These are phyloP conservation scores for Endogone sp. DNA, from an alignment of 192 early-diverging fungal genomes.

Conservation along the genomic window DNA sequence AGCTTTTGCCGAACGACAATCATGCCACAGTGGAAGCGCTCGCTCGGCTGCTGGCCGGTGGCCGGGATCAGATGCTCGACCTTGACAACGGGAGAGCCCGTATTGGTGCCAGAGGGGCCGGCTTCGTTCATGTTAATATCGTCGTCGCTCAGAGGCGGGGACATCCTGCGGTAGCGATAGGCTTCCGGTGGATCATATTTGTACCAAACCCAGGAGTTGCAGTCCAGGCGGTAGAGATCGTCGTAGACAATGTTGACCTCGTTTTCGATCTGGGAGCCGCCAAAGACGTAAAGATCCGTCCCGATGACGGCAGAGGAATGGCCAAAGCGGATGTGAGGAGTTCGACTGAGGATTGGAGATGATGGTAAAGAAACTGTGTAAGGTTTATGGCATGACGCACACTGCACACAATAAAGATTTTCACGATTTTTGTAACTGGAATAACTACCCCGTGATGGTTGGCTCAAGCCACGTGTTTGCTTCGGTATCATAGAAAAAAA, in stretches of 20 bases:
- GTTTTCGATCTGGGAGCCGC: constrained; percentile 25
- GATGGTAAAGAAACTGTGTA: not conserved
- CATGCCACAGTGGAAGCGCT: constrained; percentile 25
- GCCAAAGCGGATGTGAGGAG: constrained; percentile 29
- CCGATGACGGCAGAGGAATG: constrained; percentile 17
- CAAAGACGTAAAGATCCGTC: constrained; percentile 19
- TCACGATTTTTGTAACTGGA: not conserved
- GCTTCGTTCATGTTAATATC: not conserved
- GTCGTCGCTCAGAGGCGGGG: constrained; percentile 1
- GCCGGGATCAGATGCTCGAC: constrained; percentile 12
- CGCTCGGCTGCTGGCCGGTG: constrained; percentile 15
- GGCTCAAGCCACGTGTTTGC: constrained; percentile 26
- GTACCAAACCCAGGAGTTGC: constrained; percentile 23
- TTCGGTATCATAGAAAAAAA: constrained; percentile 25
- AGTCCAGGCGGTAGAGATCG: constrained; percentile 25
- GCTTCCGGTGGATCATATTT: constrained; percentile 30
- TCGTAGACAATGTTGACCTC: constrained; percentile 26
- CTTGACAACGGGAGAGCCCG: not conserved
- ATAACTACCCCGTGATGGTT: constrained; percentile 20
- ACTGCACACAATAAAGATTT: too few species aligned
- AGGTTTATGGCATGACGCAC: not conserved
- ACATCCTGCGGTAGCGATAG: constrained; percentile 10
- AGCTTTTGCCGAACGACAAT: constrained; percentile 17
- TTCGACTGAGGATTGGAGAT: not conserved
- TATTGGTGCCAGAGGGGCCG: not conserved